These are phyloP conservation scores for Saccharomycopsis babjevae DNA, from an alignment of 805 yeast genomes.

Conservation along the genomic window DNA sequence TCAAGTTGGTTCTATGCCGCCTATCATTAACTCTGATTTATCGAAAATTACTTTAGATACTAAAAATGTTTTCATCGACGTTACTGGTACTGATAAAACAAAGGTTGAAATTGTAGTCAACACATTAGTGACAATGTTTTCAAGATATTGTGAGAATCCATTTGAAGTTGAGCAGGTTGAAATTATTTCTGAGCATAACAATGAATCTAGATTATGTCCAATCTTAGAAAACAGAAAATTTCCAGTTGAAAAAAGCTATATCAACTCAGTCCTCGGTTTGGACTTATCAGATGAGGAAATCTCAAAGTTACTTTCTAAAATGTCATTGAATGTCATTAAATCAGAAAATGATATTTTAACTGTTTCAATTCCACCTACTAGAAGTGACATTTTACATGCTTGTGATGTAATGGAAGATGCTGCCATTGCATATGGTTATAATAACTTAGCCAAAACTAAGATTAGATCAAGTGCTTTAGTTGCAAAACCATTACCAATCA, in stretches of 20 bases:
- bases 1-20: slow-evolving; percentile 87
- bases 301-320: slow-evolving; percentile 55
- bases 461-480: slow-evolving; percentile 72
- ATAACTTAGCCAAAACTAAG: slow-evolving; percentile 69
- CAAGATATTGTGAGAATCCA: slow-evolving; percentile 71
- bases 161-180: slow-evolving; percentile 87
- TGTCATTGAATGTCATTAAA: slow-evolving; percentile 66
- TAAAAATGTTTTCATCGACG: slow-evolving; percentile 80
- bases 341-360: slow-evolving; percentile 42
- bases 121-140: slow-evolving; percentile 91
- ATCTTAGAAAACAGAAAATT: slow-evolving; percentile 54
- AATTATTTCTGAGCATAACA: slow-evolving; percentile 72
- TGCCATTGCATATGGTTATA: slow-evolving; percentile 92
- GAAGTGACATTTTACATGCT: slow-evolving; percentile 92
- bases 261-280: slow-evolving; percentile 90
- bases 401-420: slow-evolving; percentile 99
- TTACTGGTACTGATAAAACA: slow-evolving; percentile 91
- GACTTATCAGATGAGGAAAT: slow-evolving; percentile 60
- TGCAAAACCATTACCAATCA: slow-evolving; percentile 83
- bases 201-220: slow-evolving; percentile 69
- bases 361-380: slow-evolving; percentile 79
- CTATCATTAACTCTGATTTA: slow-evolving; percentile 87
- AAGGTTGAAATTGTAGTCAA: slow-evolving; percentile 89
- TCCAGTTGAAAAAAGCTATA: slow-evolving; percentile 69
- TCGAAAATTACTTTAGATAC: slow-evolving; percentile 83